These are phyloP conservation scores for Phytophthora hibernalis DNA, from an alignment of 352 stramenopile species.

Conservation along the genomic window DNA sequence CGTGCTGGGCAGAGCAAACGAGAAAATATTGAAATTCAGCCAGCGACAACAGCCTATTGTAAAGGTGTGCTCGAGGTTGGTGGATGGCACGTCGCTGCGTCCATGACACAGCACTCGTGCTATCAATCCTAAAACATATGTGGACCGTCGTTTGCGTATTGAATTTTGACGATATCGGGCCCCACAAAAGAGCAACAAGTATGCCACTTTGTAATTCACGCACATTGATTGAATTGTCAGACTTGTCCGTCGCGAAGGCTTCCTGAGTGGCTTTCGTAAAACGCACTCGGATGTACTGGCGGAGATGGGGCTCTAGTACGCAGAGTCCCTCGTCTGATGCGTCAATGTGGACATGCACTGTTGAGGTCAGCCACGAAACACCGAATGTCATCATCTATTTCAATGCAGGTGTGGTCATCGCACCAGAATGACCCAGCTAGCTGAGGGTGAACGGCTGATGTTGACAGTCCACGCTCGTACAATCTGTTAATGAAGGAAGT, in stretches of 20 bases:
- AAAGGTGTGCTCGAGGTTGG: conserved; percentile 8
- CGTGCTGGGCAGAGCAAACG: conserved; percentile 13
- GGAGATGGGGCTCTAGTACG: not conserved
- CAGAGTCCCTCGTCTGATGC: conserved; percentile 17
- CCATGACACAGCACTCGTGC: conserved; percentile 13
- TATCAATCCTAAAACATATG: conserved; percentile 18
- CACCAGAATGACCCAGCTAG: conserved; percentile 1
- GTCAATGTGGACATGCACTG: conserved; percentile 27
- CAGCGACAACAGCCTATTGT: conserved; percentile 18
- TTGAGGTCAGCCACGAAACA: not conserved
- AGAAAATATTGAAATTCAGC: conserved; percentile 12
- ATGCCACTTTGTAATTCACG: conserved; percentile 9
- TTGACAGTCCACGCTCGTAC: not conserved
- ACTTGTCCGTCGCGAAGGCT: not conserved
- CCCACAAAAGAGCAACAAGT: conserved; percentile 5
- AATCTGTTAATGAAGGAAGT: conserved; percentile 8
- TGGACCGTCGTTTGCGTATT: not conserved
- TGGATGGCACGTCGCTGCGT: not conserved
- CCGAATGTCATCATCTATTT: not conserved
- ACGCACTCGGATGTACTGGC: conserved; percentile 3
- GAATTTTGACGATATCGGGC: not conserved
- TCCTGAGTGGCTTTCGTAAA: not conserved
- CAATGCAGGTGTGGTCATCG: conserved; percentile 1
- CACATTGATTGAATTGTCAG: conserved; percentile 10
- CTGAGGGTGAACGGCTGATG: not conserved